Evolutionary conservation across 1,284 basidiomycete species (phyloP), one percentile per base, ranked within the genome.

Genomic region (Cutaneotrichosporon spelunceum): DNA sequence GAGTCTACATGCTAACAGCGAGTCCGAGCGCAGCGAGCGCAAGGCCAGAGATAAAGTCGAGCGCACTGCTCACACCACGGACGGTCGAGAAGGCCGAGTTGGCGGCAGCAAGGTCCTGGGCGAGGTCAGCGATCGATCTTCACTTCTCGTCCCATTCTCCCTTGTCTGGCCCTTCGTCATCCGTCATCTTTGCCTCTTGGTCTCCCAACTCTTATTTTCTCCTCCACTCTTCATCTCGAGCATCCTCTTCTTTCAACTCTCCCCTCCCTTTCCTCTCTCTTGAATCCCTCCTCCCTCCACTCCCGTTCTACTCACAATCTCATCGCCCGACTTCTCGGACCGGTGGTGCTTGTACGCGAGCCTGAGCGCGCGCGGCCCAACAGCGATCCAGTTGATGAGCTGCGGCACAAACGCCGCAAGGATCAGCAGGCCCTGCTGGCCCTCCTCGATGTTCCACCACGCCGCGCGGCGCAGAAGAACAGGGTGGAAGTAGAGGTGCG

Each of bases 281-380:
- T n/a, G n/a, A n/a, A n/a, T n/a, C n/a, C n/a, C n/a, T n/a, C n/a
- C n/a, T n/a, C n/a, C n/a, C n/a, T n/a, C n/a, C n/a, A 21, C 19
- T 19, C n/a, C 19, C 19, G 16, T 14, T 6, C 0, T 8, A 57
- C 83, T 72, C 74, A 90, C 89, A 47, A 81, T 83, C 21, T 78
- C 72, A 76, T 88, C 89, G 45, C 86, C 86, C 45, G 84, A 81
- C 72, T 88, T 87, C 80, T 91, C 89, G 54, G 87, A 80, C 67
- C 81, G 85, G 66, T 89, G 86, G 60, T 89, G 83, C 73, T 87
- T 77, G 74, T 87, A 85, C 86, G 88, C 88, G 19, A 84, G 84
- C 54, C 76, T 68, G 14, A 70, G 72, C 13, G 79, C 67, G 57
- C 68, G 62, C 3, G 79, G 79, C 10, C 76, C 74, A n/a, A 79